Evolutionary conservation across 768 basidiomycete species (phyloP).

Genomic region (Lactarius akahatsu): DNA sequence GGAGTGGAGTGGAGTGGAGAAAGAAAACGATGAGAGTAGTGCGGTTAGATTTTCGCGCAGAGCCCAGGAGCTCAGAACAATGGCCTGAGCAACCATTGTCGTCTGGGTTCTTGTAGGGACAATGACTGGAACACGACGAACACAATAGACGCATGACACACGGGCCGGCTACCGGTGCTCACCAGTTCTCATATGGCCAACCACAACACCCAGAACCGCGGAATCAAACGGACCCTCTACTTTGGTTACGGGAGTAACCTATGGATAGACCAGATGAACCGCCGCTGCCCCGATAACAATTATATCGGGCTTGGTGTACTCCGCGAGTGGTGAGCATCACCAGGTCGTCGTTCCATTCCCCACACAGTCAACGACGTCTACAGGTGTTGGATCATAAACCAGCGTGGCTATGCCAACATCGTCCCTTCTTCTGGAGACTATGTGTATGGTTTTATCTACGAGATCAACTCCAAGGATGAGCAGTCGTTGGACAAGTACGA

Average conservation of each 20-base stretch:
- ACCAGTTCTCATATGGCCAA: slow-evolving; percentile 3
- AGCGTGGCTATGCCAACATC: slow-evolving; percentile 16
- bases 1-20: not conserved
- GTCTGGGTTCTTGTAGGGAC: not conserved
- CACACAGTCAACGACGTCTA: not conserved
- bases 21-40: not conserved
- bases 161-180: not conserved
- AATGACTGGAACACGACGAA: not conserved
- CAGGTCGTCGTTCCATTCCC: not conserved
- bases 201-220: not conserved
- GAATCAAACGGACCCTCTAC: slow-evolving; percentile 1
- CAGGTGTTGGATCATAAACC: slow-evolving; percentile 28
- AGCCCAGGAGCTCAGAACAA: not conserved
- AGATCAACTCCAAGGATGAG: slow-evolving; percentile 17
- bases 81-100: not conserved
- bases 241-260: slow-evolving; percentile 26
- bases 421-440: slow-evolving; percentile 14
- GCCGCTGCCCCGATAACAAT: slow-evolving; percentile 22
- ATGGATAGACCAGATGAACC: slow-evolving; percentile 26
- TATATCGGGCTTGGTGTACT: slow-evolving; percentile 15
- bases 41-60: not conserved
- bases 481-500: slow-evolving; percentile 16
- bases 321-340: slow-evolving; percentile 16
- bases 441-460: slow-evolving; percentile 23
- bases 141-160: not conserved